Conservation (phyloP, 768 basidiomycete genomes). For the Psilocybe cyanescens region DNA sequence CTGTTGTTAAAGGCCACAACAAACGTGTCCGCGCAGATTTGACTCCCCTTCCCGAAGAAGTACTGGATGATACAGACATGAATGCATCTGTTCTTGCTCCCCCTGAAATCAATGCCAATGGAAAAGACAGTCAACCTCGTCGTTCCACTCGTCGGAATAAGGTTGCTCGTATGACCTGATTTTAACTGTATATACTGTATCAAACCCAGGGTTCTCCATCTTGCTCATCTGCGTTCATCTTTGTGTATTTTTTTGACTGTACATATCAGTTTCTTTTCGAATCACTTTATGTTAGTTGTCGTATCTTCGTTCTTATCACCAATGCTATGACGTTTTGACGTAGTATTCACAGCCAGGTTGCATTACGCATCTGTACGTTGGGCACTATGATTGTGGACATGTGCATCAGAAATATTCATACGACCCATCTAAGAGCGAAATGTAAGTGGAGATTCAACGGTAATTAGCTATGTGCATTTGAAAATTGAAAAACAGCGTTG, state of each 20-base stretch:
- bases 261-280: neutral
- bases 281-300: neutral
- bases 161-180: conserved; percentile 21
- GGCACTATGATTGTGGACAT: too few species aligned
- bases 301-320: neutral
- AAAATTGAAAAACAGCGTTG: neutral
- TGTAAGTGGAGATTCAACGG: neutral
- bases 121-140: conserved; percentile 15
- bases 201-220: neutral
- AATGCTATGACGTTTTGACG: neutral
- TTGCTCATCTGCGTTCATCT: neutral
- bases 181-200: neutral
- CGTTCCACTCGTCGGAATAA: conserved; percentile 24
- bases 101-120: neutral
- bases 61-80: conserved; percentile 12
- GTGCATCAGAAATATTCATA: too few species aligned
- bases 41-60: conserved; percentile 46
- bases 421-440: too few species aligned
- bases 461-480: neutral
- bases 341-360: too few species aligned
- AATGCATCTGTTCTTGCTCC: conserved; percentile 2
- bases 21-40: conserved; percentile 49
- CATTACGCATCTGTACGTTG: too few species aligned
- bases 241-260: neutral
- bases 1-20: conserved; percentile 30